These are phyloP conservation scores for Ganoderma multipileum DNA, from an alignment of 1,284 basidiomycete genomes.

Conservation along the genomic window DNA sequence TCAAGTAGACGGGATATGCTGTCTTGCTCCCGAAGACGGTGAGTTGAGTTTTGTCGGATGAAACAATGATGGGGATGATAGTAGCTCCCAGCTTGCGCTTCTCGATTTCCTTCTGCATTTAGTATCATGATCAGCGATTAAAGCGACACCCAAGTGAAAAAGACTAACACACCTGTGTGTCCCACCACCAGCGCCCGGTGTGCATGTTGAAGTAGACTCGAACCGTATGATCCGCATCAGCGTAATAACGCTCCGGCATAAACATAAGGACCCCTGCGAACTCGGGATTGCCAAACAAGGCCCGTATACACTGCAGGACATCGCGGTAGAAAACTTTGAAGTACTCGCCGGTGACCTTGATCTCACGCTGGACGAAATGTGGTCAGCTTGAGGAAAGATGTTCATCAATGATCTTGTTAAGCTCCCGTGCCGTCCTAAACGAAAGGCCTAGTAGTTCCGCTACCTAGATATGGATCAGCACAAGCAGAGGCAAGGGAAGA, in stretches of 20 bases:
- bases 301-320: not conserved
- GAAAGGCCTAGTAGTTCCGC: not conserved
- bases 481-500: not conserved
- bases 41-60: no score
- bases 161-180: no score
- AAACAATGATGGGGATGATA: no score
- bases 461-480: not conserved
- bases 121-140: no score
- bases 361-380: not conserved
- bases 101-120: no score
- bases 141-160: no score
- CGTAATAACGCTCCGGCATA: slow-evolving; percentile 35
- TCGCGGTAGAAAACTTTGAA: not conserved
- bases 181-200: no score
- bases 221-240: no score
- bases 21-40: no score
- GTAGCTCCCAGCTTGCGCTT: no score
- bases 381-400: not conserved
- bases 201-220: no score
- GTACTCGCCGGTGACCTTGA: not conserved
- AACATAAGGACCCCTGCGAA: slow-evolving; percentile 27
- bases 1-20: no score
- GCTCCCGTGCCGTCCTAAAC: not conserved
- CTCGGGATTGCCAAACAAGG: not conserved
- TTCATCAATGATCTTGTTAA: not conserved